Evolutionary conservation across 1,284 basidiomycete genomes (phyloP), one percentile per base, ranked within the genome.

Genomic region (Rhodotorula sp.): DNA sequence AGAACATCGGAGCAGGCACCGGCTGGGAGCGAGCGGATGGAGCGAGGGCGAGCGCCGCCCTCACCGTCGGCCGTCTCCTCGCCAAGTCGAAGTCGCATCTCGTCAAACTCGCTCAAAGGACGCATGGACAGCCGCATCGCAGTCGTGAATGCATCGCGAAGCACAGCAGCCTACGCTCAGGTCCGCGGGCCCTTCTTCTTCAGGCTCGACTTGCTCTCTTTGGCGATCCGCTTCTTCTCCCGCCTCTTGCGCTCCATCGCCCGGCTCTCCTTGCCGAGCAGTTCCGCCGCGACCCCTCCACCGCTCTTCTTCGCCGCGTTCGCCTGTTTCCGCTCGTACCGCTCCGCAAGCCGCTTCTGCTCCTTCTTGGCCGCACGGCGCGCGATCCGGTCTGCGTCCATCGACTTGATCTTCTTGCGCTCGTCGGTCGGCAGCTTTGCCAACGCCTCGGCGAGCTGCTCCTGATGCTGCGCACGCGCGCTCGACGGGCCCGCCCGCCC

Each of bases 341-440:
- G 37, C 61, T 73, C 73, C 50, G 71, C 63, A 3, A 78, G 65
- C 22, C 74, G 63, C 70, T 78, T 77, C 58, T 75, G 71, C 69
- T 74, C 70, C 72, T 81, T 81, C 87, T 97, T 97, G 59, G 91
- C 91, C 79, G 94, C 80, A 64, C 94, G 85, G 64, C 94, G 84
- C 55, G 90, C 90, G 58, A 92, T 84, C 55, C 94, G 88, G 66
- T 91, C 90, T 0, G 88, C 85, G 79, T 97, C 90, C 27, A 85
- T 79, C 0, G 88, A 85, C 82, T 97, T 97, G 77, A 85, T 87
- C 56, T 86, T 84, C 83, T 95, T 96, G 69, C 94, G 87, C 73
- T 90, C 90, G 21, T 91, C 90, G 81, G 94, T 94, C n/a, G 89
- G 86, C 50, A 96, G 83, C 61, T 87, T 85, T 44, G 86, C 87